Percentiles rank a stretch among this genome's conserved stretches.
Conservation (phyloP, 305 asterid species). For the Fraxinus greggii region DNA sequence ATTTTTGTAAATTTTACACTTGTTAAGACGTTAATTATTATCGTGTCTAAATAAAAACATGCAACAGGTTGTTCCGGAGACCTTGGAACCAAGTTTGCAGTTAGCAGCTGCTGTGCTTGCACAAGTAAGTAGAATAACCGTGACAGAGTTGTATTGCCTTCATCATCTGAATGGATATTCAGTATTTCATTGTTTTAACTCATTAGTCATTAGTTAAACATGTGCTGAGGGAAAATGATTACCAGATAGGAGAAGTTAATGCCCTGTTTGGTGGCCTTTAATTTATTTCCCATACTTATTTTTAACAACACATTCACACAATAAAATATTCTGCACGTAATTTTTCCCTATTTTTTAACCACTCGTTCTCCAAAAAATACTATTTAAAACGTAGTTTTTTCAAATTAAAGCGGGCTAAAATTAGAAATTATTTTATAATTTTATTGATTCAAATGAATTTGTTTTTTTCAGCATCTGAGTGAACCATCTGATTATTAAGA, state of each 20-base stretch:
- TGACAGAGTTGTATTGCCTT: neutral
- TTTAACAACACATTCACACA: neutral
- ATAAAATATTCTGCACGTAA: neutral
- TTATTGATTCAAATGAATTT: neutral
- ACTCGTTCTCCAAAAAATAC: neutral
- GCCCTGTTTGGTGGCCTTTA: neutral
- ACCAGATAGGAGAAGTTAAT: neutral
- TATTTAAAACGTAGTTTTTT: neutral
- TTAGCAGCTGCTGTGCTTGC: conserved; percentile 59
- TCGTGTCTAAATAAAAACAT: neutral
- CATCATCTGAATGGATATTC: neutral
- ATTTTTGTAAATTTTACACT: neutral
- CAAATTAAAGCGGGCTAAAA: neutral
- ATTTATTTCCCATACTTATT: neutral
- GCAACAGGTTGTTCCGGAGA: conserved; percentile 54
- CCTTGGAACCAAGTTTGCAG: conserved; percentile 59
- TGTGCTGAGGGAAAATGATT: neutral
- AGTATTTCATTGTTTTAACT: neutral
- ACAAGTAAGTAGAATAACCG: conserved; percentile 37
- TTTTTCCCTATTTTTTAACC: neutral
- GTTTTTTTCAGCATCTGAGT: neutral
- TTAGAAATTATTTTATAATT: neutral
- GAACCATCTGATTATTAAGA: neutral
- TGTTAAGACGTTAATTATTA: neutral
- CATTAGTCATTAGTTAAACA: neutral